Evolutionary conservation across 305 asterid genomes (phyloP), one percentile per base, ranked within the genome.

Genomic region (Striga hermonthica): DNA sequence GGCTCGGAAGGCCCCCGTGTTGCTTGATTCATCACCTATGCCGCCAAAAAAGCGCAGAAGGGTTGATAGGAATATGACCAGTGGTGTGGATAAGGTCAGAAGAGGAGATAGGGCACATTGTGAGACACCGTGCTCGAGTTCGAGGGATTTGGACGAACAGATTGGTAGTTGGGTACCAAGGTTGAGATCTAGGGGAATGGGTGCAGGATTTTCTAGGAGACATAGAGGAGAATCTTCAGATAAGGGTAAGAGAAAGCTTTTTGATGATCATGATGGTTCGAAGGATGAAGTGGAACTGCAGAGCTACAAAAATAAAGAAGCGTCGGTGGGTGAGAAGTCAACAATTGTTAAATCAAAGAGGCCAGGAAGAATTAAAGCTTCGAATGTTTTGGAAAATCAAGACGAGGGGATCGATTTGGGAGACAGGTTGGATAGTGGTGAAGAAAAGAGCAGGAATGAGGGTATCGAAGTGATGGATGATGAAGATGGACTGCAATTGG

Each of bases 21-120:
- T 94, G 75, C 97, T 94, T 9, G 99, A 94, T 75, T 85, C 99
- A 50, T 94, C 99, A 7, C 99, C 99, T 56, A 16, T 73, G 64
- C 97, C 96, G 0, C 84, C 86, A 0, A 88, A 77, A 73, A 94
- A 86, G 82, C 77, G 95, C 74, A 76, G 43, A 64, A 90, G 74
- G 79, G 61, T 85, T 70, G 86, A 72, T 69, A 72, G 62, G 54
- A 68, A 63, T 37, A 70, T 57, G 72, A 12, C 68, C 62, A 60
- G 71, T 37, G 65, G 80, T 60, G 70, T 22, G 48, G 85, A 73
- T 59, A 74, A 62, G 60, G 76, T 76, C 13, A 77, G 72, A 73
- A 76, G 76, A 57, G 88, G 63, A 64, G 80, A 64, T 53, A 67
- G 12, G 65, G 75, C 38, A 72, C 78, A 76, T 70, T 77, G 75